phyloP scores from a whole-genome alignment of 2,329 filamentous ascomycete species.

The Helotiales sp. region DNA sequence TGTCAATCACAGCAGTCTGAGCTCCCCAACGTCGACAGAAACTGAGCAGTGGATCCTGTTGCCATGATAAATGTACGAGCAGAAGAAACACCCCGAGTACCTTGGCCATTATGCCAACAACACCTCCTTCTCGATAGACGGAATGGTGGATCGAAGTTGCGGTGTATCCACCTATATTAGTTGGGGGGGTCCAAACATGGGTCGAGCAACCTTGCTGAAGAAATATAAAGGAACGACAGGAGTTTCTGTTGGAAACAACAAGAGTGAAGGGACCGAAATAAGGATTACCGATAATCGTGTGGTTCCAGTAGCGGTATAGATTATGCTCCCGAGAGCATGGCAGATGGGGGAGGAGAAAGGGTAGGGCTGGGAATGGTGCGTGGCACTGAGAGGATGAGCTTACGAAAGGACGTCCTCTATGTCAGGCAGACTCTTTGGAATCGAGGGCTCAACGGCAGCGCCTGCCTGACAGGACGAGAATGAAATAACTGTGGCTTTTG shows the following conservation, averaged over 20 bases:
- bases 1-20: conserved; percentile 59
- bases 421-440: conserved; percentile 6
- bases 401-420: conserved; percentile 3
- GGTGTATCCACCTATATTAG: neutral
- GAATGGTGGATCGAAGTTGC: neutral
- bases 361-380: neutral
- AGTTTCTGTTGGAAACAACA: neutral
- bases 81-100: conserved; percentile 16
- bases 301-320: neutral
- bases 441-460: neutral
- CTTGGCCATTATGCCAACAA: conserved; percentile 12
- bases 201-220: neutral
- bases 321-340: conserved; percentile 1
- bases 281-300: neutral
- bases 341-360: neutral
- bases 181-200: neutral
- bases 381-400: conserved; percentile 4
- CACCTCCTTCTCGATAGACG: neutral
- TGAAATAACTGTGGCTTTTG: conserved; percentile 1
- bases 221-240: neutral
- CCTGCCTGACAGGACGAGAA: conserved; percentile 3
- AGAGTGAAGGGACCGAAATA: neutral
- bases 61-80: conserved; percentile 25
- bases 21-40: conserved; percentile 58
- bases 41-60: conserved; percentile 52